These are phyloP conservation scores for Pascua guehoae DNA, from an alignment of 1,284 basidiomycete species.

Conservation along the genomic window DNA sequence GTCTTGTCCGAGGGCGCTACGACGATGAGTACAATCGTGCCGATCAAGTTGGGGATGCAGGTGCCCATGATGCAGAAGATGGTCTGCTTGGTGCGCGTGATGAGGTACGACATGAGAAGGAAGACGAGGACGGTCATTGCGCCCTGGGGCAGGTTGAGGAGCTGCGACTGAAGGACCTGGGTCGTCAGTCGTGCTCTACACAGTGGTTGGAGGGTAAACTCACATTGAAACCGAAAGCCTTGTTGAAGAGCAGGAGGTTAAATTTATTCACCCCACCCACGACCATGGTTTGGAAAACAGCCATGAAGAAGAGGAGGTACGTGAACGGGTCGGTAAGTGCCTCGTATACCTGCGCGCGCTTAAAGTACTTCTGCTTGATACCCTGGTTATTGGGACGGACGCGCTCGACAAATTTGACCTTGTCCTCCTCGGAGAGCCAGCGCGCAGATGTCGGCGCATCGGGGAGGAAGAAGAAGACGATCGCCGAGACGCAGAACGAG, in stretches of 20 bases:
- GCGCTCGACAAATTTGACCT: conserved; percentile 32
- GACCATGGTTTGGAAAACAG: conserved; percentile 28
- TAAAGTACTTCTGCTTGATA: conserved; percentile 30
- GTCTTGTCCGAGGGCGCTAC: conserved; percentile 10
- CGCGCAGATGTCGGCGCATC: conserved; percentile 31
- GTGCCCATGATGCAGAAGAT: conserved; percentile 12
- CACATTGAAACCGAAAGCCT: conserved; percentile 23
- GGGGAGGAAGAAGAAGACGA: conserved; percentile 29
- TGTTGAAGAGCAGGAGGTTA: conserved; percentile 22
- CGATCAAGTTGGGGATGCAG: conserved; percentile 14
- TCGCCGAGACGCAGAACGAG: conserved; percentile 7
- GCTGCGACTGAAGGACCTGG: not conserved
- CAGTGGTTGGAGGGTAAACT: not conserved
- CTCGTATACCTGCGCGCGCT: conserved; percentile 26
- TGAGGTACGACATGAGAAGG: conserved; percentile 7
- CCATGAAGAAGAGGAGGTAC: conserved; percentile 28
- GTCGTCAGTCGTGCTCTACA: not conserved
- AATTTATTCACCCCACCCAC: conserved; percentile 35
- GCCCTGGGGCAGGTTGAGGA: conserved; percentile 25
- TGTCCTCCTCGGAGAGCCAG: conserved; percentile 30
- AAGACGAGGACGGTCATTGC: conserved; percentile 16
- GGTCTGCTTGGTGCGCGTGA: conserved; percentile 3
- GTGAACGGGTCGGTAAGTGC: conserved; percentile 29
- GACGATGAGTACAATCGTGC: conserved; percentile 17
- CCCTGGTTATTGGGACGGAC: conserved; percentile 38